Conservation (phyloP, 1,284 basidiomycete genomes). For the Microbotryum silenes-acaulis region DNA sequence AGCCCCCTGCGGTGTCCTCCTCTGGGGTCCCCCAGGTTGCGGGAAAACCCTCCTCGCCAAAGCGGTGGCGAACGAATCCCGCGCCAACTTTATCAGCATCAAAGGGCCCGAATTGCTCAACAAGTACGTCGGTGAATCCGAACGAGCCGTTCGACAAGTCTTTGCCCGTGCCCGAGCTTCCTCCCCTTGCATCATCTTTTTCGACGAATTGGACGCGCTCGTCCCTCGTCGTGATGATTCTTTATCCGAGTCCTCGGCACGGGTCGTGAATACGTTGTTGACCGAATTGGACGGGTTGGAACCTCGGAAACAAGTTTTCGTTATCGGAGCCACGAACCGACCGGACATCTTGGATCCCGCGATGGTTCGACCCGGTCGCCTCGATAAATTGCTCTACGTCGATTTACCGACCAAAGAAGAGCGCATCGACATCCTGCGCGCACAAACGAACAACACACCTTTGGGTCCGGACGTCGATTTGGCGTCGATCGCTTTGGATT, state of each 20-base stretch:
- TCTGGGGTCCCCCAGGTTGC: conserved; percentile 99
- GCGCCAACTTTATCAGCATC: conserved; percentile 93
- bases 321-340: conserved; percentile 95
- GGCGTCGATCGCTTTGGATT: conserved; percentile 46
- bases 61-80: conserved; percentile 89
- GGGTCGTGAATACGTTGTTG: conserved; percentile 95
- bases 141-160: conserved; percentile 86
- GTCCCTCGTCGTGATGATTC: conserved; percentile 89
- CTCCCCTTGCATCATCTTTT: conserved; percentile 84
- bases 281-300: conserved; percentile 95
- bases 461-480: conserved; percentile 46
- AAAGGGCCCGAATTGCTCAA: conserved; percentile 95
- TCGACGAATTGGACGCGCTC: conserved; percentile 93
- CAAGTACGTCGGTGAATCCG: conserved; percentile 98
- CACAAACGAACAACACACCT: conserved; percentile 66
- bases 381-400: conserved; percentile 95
- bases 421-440: conserved; percentile 75
- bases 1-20: conserved; percentile 77
- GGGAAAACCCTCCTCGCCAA: conserved; percentile 94
- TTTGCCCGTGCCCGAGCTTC: conserved; percentile 82
- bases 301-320: conserved; percentile 80
- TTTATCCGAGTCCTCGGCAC: conserved; percentile 86
- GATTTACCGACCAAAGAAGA: conserved; percentile 73
- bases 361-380: conserved; percentile 90
- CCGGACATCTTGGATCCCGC: conserved; percentile 99